Evolutionary conservation across 306 rosid species (phyloP).

Genomic region (Lablab purpureus): DNA sequence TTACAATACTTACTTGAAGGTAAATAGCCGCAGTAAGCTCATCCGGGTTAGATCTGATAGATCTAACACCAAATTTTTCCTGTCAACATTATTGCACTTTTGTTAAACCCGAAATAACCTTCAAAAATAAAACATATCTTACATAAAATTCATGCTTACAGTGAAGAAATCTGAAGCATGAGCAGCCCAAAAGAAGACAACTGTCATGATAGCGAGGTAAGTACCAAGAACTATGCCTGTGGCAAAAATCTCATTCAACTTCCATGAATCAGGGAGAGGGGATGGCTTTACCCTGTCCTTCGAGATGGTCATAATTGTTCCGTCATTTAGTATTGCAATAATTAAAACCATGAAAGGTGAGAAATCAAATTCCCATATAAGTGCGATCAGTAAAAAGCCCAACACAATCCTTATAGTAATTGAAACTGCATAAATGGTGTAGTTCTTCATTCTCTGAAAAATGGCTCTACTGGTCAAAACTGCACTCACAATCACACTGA

Average conservation of each 20-base stretch:
- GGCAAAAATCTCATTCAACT: slow-evolving; percentile 80
- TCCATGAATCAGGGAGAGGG: slow-evolving; percentile 86
- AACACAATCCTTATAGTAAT: slow-evolving; percentile 79
- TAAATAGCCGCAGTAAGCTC: slow-evolving; percentile 86
- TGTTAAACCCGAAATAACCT: not conserved
- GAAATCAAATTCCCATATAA: slow-evolving; percentile 80
- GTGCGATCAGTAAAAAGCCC: slow-evolving; percentile 78
- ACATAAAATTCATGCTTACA: slow-evolving; percentile 45
- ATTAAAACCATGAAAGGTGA: slow-evolving; percentile 86
- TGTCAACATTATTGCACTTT: slow-evolving; percentile 27
- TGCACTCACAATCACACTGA: slow-evolving; percentile 80
- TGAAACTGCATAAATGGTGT: slow-evolving; percentile 84
- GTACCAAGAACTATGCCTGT: slow-evolving; percentile 76
- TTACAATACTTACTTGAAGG: slow-evolving; percentile 82
- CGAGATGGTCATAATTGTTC: slow-evolving; percentile 89
- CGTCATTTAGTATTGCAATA: slow-evolving; percentile 85
- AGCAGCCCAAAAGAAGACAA: slow-evolving; percentile 73
- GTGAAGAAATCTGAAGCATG: slow-evolving; percentile 63
- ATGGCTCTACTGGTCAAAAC: slow-evolving; percentile 84
- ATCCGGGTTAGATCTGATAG: slow-evolving; percentile 43
- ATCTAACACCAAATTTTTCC: slow-evolving; percentile 68
- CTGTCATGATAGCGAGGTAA: slow-evolving; percentile 78
- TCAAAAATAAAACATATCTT: not conserved
- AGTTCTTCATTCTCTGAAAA: slow-evolving; percentile 88
- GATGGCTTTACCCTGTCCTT: slow-evolving; percentile 87